phyloP scores from a whole-genome alignment of 2,329 filamentous ascomycete genomes.

The Aureobasidium lini region DNA sequence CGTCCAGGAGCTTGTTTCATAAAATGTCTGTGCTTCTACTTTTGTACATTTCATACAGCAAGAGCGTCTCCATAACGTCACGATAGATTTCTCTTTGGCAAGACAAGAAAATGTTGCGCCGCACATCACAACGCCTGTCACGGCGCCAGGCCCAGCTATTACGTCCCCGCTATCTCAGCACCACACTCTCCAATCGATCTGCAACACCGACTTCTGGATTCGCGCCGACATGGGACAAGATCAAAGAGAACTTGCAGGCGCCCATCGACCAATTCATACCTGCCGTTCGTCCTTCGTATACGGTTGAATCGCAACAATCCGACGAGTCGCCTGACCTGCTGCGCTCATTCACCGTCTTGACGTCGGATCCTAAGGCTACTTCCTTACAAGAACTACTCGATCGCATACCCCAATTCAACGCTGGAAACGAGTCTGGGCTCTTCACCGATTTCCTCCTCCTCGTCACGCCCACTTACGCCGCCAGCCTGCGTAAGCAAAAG shows the following conservation, averaged over 20 bases:
- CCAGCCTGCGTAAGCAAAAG: background rate
- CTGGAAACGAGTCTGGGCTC: background rate
- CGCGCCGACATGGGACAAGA: constrained; percentile 8
- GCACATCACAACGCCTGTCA: background rate
- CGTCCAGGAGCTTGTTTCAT: constrained; percentile 5
- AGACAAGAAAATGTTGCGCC: background rate
- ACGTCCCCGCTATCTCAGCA: background rate
- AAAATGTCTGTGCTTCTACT: background rate
- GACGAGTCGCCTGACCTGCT: background rate
- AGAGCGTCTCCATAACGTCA: background rate
- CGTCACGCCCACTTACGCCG: constrained; percentile 15
- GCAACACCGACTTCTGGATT: constrained; percentile 7
- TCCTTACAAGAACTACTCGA: background rate
- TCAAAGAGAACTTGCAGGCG: constrained; percentile 2
- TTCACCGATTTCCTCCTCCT: constrained; percentile 11
- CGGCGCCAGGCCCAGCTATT: background rate
- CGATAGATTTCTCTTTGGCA: background rate
- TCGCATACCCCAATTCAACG: constrained; percentile 2
- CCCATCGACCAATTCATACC: background rate
- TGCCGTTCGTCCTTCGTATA: background rate
- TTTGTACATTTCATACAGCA: background rate
- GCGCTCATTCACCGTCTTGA: constrained; percentile 8
- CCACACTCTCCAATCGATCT: background rate
- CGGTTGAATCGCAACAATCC: background rate
- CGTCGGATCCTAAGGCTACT: background rate